A percentile compares a stretch with the other conserved stretches of the same genome.
These are phyloP conservation scores for Trametes punicea DNA, from an alignment of 768 basidiomycete species.

Conservation along the genomic window DNA sequence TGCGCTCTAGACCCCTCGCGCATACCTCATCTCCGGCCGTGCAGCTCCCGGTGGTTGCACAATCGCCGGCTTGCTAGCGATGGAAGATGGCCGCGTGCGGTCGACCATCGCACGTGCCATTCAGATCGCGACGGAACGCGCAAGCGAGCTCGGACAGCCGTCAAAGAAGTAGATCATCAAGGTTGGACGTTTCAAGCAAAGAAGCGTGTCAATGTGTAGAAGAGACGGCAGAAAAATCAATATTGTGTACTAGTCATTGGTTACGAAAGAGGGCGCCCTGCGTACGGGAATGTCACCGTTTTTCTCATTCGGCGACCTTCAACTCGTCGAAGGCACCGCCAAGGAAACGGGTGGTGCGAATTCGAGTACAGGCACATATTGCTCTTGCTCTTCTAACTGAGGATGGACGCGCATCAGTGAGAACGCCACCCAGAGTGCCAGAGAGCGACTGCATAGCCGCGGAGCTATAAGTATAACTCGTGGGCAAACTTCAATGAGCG, in stretches of 20 bases:
- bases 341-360: slow-evolving; percentile 26
- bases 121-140: slow-evolving; percentile 88
- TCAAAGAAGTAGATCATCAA: slow-evolving; percentile 54
- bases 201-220: background rate
- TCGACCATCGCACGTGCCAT: slow-evolving; percentile 95
- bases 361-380: slow-evolving; percentile 18
- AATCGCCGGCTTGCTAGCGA: slow-evolving; percentile 90
- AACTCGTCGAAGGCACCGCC: slow-evolving; percentile 22
- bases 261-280: background rate
- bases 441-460: background rate
- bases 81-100: slow-evolving; percentile 92
- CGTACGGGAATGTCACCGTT: slow-evolving; percentile 18
- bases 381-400: slow-evolving; percentile 11
- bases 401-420: background rate
- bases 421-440: slow-evolving; percentile 8
- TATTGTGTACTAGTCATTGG: background rate
- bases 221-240: background rate
- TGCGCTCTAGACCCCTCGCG: background rate
- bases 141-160: slow-evolving; percentile 79
- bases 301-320: slow-evolving; percentile 27
- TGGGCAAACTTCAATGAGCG: background rate
- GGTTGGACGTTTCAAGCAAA: slow-evolving; percentile 1
- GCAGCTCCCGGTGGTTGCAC: slow-evolving; percentile 97
- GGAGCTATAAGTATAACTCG: background rate
- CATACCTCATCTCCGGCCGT: background rate